Conservation (phyloP, 768 basidiomycete genomes). For the Lactarius evosmus region DNA sequence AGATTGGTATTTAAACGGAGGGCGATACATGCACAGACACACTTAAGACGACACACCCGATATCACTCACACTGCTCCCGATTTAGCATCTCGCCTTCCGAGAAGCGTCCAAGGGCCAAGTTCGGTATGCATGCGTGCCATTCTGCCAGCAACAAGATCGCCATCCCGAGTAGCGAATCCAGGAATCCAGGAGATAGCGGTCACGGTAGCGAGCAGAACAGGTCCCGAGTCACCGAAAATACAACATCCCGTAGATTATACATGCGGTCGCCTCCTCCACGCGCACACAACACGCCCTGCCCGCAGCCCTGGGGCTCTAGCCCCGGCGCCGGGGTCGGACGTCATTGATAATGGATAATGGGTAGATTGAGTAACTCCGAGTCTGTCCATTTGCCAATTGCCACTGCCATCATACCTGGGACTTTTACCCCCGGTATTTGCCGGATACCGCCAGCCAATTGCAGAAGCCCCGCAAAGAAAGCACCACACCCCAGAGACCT, state of each 20-base stretch:
- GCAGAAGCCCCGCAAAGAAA: neutral
- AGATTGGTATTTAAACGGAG: slow-evolving; percentile 24
- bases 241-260: neutral
- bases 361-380: slow-evolving; percentile 20
- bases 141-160: neutral
- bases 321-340: neutral
- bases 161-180: slow-evolving; percentile 6
- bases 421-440: neutral
- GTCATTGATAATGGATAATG: slow-evolving; percentile 20
- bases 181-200: neutral
- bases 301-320: slow-evolving; percentile 17
- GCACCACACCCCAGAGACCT: neutral
- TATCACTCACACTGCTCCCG: neutral
- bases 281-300: slow-evolving; percentile 11
- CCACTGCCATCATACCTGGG: neutral
- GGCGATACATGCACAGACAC: neutral
- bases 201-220: slow-evolving; percentile 9
- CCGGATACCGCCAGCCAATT: neutral
- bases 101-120: neutral
- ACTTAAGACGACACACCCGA: neutral
- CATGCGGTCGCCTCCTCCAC: neutral
- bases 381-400: neutral
- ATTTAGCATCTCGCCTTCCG: neutral
- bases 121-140: neutral
- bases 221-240: slow-evolving; percentile 16